A percentile compares a stretch with the other conserved stretches of the same genome.
Evolutionary conservation across 192 early-diverging fungal genomes (phyloP).

Genomic region (Pilaira anomala): DNA sequence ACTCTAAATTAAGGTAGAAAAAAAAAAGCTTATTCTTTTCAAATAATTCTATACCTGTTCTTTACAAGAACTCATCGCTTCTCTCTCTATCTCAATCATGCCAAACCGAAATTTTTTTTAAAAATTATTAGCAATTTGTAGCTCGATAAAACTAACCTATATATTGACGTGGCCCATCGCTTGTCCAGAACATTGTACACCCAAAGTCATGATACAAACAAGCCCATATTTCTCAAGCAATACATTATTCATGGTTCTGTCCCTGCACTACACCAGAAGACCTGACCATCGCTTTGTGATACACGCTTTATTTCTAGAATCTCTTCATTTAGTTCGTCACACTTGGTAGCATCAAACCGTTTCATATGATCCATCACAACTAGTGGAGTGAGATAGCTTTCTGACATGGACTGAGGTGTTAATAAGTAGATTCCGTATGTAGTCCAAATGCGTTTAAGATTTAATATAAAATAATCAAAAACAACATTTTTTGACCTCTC

Average conservation of each 20-base stretch:
- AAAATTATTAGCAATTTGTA: background rate
- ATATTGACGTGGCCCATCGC: conserved; percentile 84
- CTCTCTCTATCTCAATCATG: too few species aligned
- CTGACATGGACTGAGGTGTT: conserved; percentile 57
- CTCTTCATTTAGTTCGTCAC: conserved; percentile 66
- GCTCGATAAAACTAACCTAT: conserved; percentile 71
- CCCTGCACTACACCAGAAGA: conserved; percentile 79
- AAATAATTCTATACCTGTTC: too few species aligned
- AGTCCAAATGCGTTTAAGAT: conserved; percentile 65
- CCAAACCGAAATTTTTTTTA: too few species aligned
- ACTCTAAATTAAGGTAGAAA: too few species aligned
- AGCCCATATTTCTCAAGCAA: conserved; percentile 74
- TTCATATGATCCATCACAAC: conserved; percentile 90
- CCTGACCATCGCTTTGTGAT: conserved; percentile 60
- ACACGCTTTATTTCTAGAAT: conserved; percentile 61
- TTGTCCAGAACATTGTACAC: conserved; percentile 59
- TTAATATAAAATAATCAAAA: too few species aligned
- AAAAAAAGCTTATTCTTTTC: too few species aligned
- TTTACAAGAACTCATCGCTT: too few species aligned
- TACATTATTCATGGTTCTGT: conserved; percentile 74
- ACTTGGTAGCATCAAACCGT: conserved; percentile 58
- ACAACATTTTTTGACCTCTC: too few species aligned
- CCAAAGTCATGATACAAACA: conserved; percentile 54
- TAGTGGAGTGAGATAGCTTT: conserved; percentile 69
- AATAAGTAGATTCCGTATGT: conserved; percentile 79